Base-by-base conservation (phyloP, 331 rosid species). In the Spiraea crenata region DNA sequence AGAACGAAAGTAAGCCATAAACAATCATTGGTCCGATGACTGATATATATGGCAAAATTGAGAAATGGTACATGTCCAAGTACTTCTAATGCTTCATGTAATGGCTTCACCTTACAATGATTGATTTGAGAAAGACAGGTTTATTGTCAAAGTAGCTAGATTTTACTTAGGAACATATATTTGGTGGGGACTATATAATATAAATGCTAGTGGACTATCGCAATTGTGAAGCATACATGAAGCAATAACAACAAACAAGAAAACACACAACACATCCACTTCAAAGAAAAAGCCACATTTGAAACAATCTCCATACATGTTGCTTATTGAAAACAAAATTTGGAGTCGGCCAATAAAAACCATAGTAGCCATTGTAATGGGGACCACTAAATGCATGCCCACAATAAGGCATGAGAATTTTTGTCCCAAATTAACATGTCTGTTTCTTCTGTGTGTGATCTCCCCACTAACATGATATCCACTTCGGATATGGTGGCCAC, bases 301-400 rank as follows among this genome's bases (percentile, higher is more conserved):
- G 79, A 86, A 81, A 71, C 73, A 82, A 76, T 78, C 80, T 80
- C 37, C 17, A 35, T 67, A 7, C 55, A 56, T 58, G 79, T 71
- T 57, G 57, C 31, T 61, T 39, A 81, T 82, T 85, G 82, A 81
- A 63, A 1, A 50, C 57, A 40, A 71, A 71, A 61, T 13, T 38
- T 12, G 58, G 58, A 34, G 15, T 41, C 64, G 70, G 76, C 63
- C 41, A 14, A 65, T 50, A 74, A 57, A 25, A 65, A 76, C 70
- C 70, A 65, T 60, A 66, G 67, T 3, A 57, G 10, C 60, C 6
- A 41, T 34, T 40, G n/a, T 9, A n/a, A 15, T 9, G 86, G 87
- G 90, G 74, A 7, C 83, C 91, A 80, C 80, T 15, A 31, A n/a
- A 51, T 52, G 52, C 51, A 65, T 67, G 13, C 37, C 58, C 72